Evolutionary conservation across 768 basidiomycete species (phyloP), one percentile per base, ranked within the genome.

Genomic region (Ephemerocybe angulata): DNA sequence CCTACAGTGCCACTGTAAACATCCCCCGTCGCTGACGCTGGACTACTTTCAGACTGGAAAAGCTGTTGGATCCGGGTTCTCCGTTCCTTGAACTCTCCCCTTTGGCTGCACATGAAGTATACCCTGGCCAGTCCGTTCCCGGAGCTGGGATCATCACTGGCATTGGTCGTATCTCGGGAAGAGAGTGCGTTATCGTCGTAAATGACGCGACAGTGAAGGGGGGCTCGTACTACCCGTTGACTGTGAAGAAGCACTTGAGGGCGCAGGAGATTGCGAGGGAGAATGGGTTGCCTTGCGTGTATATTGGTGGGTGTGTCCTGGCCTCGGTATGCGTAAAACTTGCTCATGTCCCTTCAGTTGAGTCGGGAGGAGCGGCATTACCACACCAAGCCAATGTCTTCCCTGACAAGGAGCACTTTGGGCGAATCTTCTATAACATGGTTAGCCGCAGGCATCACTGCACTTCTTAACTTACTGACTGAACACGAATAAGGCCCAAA

Each of bases 401-500:
- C 69, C 94, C 94, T 4, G 94, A 97, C 75, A 90, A 86, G 67
- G 88, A 96, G 59, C 93, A 98, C 66, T 98, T 98, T 62, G 94
- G 94, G 3, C 82, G 94, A 4, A 96, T 97, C 65, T 98, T 98
- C 72, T 97, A 94, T 69, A 97, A 98, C 63, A 96, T 96, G 93
- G 93, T 88, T 54, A 44, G 76, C 38, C 13, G n/a, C 46, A 37
- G 30, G 38, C 50, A 46, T 19, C 42, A 22, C 15, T 25, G 49
- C 29, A 40, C 6, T 15, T 6, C 10, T 54, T 33, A 50, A 29
- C 25, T 11, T 19, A 40, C 51, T 49, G 27, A 44, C 19, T 22
- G 11, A 31, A 2, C 12, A 44, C 17, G 41, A 5, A 28, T 22
- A 62, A 91, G 89, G 90, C 90, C 4, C 92, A 93, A 76, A 89